Conservation (phyloP, 2,329 filamentous ascomycete genomes). For the Neocucurbitaria cava region DNA sequence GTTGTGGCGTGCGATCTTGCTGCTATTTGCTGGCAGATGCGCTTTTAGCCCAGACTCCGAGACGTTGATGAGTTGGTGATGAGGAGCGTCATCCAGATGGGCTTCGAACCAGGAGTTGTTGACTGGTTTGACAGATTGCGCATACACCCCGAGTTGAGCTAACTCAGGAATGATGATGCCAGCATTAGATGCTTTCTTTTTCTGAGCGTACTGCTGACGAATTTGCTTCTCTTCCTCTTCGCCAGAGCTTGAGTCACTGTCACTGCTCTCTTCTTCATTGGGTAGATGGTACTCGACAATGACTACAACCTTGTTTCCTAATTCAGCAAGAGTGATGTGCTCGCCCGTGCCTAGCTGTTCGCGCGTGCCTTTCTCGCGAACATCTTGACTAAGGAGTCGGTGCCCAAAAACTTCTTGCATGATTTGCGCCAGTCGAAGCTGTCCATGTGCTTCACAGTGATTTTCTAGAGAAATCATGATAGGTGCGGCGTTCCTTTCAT, state of each 20-base stretch:
- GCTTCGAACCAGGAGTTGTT: constrained; percentile 71
- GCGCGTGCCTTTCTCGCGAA: constrained; percentile 63
- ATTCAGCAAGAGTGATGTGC: constrained; percentile 65
- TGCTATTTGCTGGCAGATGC: constrained; percentile 57
- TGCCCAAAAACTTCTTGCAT: constrained; percentile 70
- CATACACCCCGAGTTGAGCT: constrained; percentile 71
- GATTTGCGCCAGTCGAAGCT: constrained; percentile 67
- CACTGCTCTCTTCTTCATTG: constrained; percentile 56
- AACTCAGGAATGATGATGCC: constrained; percentile 68
- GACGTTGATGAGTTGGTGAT: constrained; percentile 73
- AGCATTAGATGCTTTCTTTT: constrained; percentile 58
- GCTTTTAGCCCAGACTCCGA: constrained; percentile 66
- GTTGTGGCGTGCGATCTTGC: constrained; percentile 66
- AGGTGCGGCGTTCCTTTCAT: constrained; percentile 60
- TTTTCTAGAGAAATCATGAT: constrained; percentile 73
- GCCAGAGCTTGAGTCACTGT: constrained; percentile 39
- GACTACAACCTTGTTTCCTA: constrained; percentile 69
- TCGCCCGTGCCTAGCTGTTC: constrained; percentile 61
- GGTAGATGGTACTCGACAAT: constrained; percentile 72
- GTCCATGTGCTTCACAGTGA: constrained; percentile 67
- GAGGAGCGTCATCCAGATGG: constrained; percentile 57
- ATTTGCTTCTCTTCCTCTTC: constrained; percentile 58
- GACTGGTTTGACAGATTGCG: constrained; percentile 71
- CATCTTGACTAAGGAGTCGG: constrained; percentile 63
- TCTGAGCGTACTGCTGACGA: constrained; percentile 60